Base-by-base conservation (phyloP, 768 basidiomycete genomes). In the Baorangia bicolor region DNA sequence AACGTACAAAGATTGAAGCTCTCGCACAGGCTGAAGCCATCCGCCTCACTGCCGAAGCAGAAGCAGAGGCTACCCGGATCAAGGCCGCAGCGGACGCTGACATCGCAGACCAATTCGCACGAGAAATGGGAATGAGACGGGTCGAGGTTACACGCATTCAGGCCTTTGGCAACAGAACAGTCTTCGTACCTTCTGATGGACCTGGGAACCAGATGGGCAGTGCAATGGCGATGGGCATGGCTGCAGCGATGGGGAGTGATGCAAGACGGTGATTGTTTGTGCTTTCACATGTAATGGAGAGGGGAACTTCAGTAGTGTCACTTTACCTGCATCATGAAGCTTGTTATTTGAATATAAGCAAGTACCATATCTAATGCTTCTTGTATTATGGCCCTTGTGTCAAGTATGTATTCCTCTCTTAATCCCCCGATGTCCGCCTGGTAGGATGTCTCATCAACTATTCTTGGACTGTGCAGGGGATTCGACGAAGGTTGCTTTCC, bases 11-110 rank as follows among this genome's bases (percentile, higher is more conserved):
- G 64, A 89, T 93, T 51, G 86, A 87, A 61, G 89, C 92, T 5
- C 80, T 85, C 60, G 91, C 91, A 1, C 80, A 86, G 42, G 89
- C 90, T 1, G 84, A 90, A 65, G 90, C 90, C 2, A 91, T 85
- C 1, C 79, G 84, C n/a, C 66, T 92, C 57, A 80, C 82, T 7
- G 88, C 88, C 1, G 81, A 87, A 58, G 91, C 92, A 2, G 88
- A 91, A 12, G 86, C 89, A 1, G 79, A 80, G 58, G 86, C 90
- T 0, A 75, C 84, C 43, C 80, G 81, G 37, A 80, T 83, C 63
- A 88, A 83, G 63, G 84, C 87, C 0, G 58, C 72, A 4, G 88
- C 89, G 1, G 88, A 90, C 59, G 74, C 77, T 4, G 71, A 77
- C 33, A 84, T 91, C 18, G 58, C 72, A 20, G 86, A 91, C 61